These are phyloP conservation scores for Andrographis paniculata DNA, from an alignment of 305 asterid genomes.

Conservation along the genomic window DNA sequence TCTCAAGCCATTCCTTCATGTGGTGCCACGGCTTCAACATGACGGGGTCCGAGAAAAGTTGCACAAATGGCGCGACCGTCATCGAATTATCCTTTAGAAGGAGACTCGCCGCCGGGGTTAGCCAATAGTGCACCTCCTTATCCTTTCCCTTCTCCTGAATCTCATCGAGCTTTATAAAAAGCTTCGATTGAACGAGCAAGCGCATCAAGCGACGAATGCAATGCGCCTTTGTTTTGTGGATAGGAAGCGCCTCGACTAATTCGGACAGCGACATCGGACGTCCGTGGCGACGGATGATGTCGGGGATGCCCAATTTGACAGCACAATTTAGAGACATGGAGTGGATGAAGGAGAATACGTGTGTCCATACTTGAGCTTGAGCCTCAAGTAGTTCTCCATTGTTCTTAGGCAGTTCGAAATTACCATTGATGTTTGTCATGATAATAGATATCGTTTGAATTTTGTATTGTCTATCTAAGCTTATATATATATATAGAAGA, in stretches of 20 bases:
- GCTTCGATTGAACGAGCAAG: slow-evolving; percentile 14
- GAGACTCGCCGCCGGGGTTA: slow-evolving; percentile 14
- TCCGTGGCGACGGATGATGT: neutral
- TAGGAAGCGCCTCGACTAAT: slow-evolving; percentile 15
- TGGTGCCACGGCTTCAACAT: slow-evolving; percentile 5
- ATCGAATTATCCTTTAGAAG: slow-evolving; percentile 8
- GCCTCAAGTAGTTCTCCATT: no score
- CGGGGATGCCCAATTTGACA: no score
- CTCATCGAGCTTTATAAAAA: slow-evolving; percentile 5
- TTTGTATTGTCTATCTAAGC: no score
- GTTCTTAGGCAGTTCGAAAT: no score
- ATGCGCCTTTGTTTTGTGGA: slow-evolving; percentile 15
- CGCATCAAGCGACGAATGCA: slow-evolving; percentile 21
- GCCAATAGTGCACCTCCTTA: slow-evolving; percentile 9
- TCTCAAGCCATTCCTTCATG: slow-evolving; percentile 9
- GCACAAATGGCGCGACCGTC: slow-evolving; percentile 1
- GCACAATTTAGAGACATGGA: no score
- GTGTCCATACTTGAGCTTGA: no score
- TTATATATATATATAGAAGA: no score
- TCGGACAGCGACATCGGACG: slow-evolving; percentile 6
- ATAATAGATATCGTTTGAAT: no score
- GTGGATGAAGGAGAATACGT: no score
- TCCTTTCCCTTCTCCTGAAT: neutral
- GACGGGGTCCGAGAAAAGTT: slow-evolving; percentile 5
- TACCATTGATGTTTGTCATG: no score